Conservation (phyloP, 345 rosid genomes). For the Camelina hispida region DNA sequence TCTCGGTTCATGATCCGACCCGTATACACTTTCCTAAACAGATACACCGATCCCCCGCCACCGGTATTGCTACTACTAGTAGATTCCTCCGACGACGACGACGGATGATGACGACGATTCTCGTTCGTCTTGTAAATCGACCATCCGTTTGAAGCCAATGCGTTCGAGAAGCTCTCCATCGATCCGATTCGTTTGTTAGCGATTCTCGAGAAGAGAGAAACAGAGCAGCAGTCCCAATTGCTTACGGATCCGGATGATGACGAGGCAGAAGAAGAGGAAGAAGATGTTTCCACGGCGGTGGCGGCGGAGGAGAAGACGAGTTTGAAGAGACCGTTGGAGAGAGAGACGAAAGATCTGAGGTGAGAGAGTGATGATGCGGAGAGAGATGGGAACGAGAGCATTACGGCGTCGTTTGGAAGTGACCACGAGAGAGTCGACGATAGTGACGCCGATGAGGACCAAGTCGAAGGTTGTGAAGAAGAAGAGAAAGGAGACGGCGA, state of each 20-base stretch:
- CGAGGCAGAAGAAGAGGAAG: neutral
- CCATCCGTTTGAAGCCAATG: slow-evolving; percentile 71
- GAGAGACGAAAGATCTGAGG: slow-evolving; percentile 69
- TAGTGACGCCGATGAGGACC: slow-evolving; percentile 42
- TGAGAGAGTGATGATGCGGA: slow-evolving; percentile 57
- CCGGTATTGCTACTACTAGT: neutral
- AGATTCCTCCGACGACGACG: slow-evolving; percentile 32
- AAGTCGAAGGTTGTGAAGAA: slow-evolving; percentile 40
- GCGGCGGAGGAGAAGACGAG: slow-evolving; percentile 48
- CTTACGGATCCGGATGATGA: slow-evolving; percentile 31
- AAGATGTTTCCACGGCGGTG: neutral
- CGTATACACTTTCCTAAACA: slow-evolving; percentile 72
- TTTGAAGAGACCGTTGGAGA: slow-evolving; percentile 72
- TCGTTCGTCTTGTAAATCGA: slow-evolving; percentile 64
- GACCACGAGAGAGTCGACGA: slow-evolving; percentile 57
- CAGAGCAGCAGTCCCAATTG: slow-evolving; percentile 76
- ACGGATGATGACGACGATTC: neutral
- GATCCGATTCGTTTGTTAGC: slow-evolving; percentile 54
- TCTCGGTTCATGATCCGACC: slow-evolving; percentile 52
- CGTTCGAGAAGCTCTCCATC: slow-evolving; percentile 66
- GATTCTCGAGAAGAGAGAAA: slow-evolving; percentile 60
- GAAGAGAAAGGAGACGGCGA: slow-evolving; percentile 44
- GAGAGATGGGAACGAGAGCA: slow-evolving; percentile 70
- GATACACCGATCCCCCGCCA: slow-evolving; percentile 40
- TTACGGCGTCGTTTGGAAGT: slow-evolving; percentile 59